These are phyloP conservation scores for Xylariaceae sp. DNA, from an alignment of 2,329 filamentous ascomycete species.

Conservation along the genomic window DNA sequence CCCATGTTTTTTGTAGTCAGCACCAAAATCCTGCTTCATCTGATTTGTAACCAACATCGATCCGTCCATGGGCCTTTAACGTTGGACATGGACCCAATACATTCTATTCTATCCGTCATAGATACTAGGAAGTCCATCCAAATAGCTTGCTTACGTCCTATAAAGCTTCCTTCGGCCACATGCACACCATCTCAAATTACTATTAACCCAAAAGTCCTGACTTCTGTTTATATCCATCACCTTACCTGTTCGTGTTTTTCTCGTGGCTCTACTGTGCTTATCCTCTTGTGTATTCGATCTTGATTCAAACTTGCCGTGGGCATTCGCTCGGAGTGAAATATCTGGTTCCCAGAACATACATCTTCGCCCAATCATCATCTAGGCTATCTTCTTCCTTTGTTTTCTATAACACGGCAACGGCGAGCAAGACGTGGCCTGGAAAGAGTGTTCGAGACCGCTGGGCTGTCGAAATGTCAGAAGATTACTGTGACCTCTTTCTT, in stretches of 20 bases:
- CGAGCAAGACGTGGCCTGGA: slow-evolving; percentile 12
- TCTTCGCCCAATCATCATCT: background rate
- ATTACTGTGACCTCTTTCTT: slow-evolving; percentile 18
- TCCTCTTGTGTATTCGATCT: background rate
- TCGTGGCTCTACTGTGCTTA: background rate
- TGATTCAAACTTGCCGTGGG: background rate
- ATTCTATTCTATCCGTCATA: background rate
- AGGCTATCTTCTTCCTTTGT: background rate
- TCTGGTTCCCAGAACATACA: background rate
- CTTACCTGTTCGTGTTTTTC: too few species aligned
- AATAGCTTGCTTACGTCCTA: slow-evolving; percentile 1
- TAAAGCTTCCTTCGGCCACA: background rate
- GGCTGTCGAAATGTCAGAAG: slow-evolving; percentile 10
- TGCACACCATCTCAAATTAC: background rate
- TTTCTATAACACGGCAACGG: background rate
- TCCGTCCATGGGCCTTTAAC: slow-evolving; percentile 10
- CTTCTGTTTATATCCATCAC: too few species aligned
- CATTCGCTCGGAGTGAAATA: background rate
- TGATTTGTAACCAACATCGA: slow-evolving; percentile 12
- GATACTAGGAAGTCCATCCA: background rate
- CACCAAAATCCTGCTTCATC: background rate
- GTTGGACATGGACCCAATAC: slow-evolving; percentile 1
- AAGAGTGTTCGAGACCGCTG: background rate
- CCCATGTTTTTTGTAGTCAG: slow-evolving; percentile 8
- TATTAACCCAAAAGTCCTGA: background rate